Evolutionary conservation across 805 yeast genomes (phyloP).

Genomic region (Ogataea pilisensis): DNA sequence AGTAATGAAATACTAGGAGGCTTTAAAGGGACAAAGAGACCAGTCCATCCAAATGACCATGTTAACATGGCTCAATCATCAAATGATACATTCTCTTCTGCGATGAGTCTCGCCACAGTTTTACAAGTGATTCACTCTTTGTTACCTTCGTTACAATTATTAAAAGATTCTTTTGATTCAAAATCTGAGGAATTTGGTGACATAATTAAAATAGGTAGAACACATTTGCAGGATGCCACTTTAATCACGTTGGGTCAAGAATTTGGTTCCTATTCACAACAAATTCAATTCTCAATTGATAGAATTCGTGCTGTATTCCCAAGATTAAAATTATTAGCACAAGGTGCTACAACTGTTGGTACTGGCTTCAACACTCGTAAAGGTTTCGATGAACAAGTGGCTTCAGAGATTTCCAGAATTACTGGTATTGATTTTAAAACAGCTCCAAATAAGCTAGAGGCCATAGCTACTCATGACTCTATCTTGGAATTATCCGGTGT

Average conservation of each 20-base stretch:
- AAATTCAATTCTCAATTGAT: conserved; percentile 79
- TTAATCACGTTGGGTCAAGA: conserved; percentile 97
- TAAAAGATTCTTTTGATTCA: conserved; percentile 68
- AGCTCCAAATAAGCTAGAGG: conserved; percentile 98
- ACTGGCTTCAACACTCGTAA: conserved; percentile 91
- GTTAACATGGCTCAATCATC: conserved; percentile 98
- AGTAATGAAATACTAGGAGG: conserved; percentile 96
- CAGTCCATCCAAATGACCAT: conserved; percentile 97
- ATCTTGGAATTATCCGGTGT: conserved; percentile 96
- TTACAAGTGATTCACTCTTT: conserved; percentile 68
- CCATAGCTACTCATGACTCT: conserved; percentile 97
- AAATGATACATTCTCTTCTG: conserved; percentile 97
- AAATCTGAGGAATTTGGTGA: conserved; percentile 80
- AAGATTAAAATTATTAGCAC: conserved; percentile 77
- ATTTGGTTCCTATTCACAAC: conserved; percentile 92
- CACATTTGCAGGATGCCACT: conserved; percentile 98
- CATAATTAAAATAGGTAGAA: conserved; percentile 98
- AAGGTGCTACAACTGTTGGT: conserved; percentile 99
- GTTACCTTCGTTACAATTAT: conserved; percentile 72
- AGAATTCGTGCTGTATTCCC: conserved; percentile 75
- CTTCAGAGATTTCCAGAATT: conserved; percentile 73
- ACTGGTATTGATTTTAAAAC: conserved; percentile 86
- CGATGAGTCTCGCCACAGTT: conserved; percentile 98
- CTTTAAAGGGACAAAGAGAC: conserved; percentile 78
- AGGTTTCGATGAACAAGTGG: conserved; percentile 83